phyloP scores from a whole-genome alignment of 2,329 filamentous ascomycete species.

The Xylariaceae sp. region DNA sequence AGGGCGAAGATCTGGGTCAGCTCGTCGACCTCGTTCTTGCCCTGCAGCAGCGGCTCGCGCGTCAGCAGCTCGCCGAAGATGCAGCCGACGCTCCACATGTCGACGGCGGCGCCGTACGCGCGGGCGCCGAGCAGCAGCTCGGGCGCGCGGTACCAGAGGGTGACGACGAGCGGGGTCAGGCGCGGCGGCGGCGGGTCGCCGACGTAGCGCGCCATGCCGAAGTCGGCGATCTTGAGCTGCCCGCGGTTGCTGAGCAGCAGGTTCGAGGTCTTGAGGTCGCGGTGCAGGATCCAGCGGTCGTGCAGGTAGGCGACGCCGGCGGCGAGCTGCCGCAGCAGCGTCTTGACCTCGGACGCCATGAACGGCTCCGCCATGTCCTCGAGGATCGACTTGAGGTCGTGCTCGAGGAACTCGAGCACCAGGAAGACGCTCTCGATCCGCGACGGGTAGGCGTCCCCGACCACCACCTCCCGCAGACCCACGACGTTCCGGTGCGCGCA shows the following conservation, averaged over 20 bases:
- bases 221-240: constrained; percentile 93
- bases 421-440: constrained; percentile 72
- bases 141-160: constrained; percentile 93
- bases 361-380: constrained; percentile 96
- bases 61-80: constrained; percentile 91
- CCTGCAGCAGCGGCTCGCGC: constrained; percentile 81
- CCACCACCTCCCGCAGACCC: constrained; percentile 78
- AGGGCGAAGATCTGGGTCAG: constrained; percentile 86
- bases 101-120: constrained; percentile 75
- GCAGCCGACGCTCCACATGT: constrained; percentile 96
- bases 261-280: constrained; percentile 92
- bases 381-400: constrained; percentile 91
- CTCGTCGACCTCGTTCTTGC: constrained; percentile 91
- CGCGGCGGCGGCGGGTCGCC: constrained; percentile 73
- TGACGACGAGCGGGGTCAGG: constrained; percentile 91
- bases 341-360: constrained; percentile 89
- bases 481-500: constrained; percentile 85
- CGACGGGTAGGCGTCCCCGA: constrained; percentile 56
- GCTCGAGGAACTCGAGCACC: constrained; percentile 96
- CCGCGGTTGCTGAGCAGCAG: constrained; percentile 95
- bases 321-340: constrained; percentile 79
- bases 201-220: constrained; percentile 94
- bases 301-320: constrained; percentile 85
- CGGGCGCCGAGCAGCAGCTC: constrained; percentile 84
- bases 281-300: constrained; percentile 86